phyloP scores from a whole-genome alignment of 306 rosid genomes.

The Cyclanthera cordifolia region DNA sequence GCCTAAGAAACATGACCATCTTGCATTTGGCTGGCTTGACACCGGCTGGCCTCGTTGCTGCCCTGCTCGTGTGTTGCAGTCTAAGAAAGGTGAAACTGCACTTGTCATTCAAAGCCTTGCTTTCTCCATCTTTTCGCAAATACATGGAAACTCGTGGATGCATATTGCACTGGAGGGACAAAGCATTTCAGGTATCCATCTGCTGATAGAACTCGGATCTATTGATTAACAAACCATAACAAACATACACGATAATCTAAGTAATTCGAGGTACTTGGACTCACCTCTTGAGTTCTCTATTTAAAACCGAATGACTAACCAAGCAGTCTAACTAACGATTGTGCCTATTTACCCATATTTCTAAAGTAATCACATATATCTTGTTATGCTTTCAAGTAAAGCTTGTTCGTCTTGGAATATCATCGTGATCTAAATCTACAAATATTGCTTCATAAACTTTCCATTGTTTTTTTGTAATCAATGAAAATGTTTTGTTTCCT shows the following conservation, averaged over 20 bases:
- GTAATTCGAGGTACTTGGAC: too few species aligned
- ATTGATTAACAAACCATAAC: too few species aligned
- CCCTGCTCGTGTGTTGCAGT: constrained; percentile 35
- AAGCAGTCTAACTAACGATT: too few species aligned
- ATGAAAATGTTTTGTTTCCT: too few species aligned
- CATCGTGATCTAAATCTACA: not conserved
- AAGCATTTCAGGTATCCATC: constrained; percentile 33
- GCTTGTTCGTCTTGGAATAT: not conserved
- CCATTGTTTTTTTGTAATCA: too few species aligned
- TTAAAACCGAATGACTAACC: too few species aligned
- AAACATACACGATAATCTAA: too few species aligned
- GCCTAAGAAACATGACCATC: constrained; percentile 41
- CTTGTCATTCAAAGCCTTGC: constrained; percentile 38
- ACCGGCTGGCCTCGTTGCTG: constrained; percentile 46
- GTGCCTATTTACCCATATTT: too few species aligned
- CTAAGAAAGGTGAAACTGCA: constrained; percentile 55
- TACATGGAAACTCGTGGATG: constrained; percentile 53
- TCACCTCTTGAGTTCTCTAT: too few species aligned
- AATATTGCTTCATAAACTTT: not conserved
- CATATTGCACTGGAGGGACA: constrained; percentile 47
- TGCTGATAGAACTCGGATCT: too few species aligned
- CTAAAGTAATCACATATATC: too few species aligned
- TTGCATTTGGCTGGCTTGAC: constrained; percentile 47
- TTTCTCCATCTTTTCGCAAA: constrained; percentile 32
- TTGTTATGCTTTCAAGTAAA: not conserved